These are phyloP conservation scores for Fusarium cicatricum DNA, from an alignment of 2,329 filamentous ascomycete genomes.

Conservation along the genomic window DNA sequence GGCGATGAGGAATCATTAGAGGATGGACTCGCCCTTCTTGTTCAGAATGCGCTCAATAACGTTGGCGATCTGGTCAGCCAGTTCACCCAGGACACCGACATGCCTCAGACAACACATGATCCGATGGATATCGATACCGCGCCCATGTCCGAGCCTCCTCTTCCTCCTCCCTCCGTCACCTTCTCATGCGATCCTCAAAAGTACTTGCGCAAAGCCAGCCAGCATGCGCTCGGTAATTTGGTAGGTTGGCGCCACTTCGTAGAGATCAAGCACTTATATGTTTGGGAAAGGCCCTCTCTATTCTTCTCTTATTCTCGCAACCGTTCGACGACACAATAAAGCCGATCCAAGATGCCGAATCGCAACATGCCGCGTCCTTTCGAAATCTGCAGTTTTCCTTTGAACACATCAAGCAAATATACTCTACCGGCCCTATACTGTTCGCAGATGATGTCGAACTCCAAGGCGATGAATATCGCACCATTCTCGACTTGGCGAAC, in stretches of 20 bases:
- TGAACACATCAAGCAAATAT: slow-evolving; percentile 46
- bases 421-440: slow-evolving; percentile 45
- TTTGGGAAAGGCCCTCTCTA: slow-evolving; percentile 48
- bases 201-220: slow-evolving; percentile 49
- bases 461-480: slow-evolving; percentile 44
- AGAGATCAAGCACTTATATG: slow-evolving; percentile 23
- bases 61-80: slow-evolving; percentile 49
- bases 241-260: slow-evolving; percentile 43
- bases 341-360: slow-evolving; percentile 45
- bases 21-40: slow-evolving; percentile 49
- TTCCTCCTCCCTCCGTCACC: slow-evolving; percentile 40
- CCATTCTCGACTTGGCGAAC: slow-evolving; percentile 57
- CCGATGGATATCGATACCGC: slow-evolving; percentile 48
- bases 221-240: slow-evolving; percentile 52
- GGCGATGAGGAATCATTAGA: slow-evolving; percentile 45
- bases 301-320: slow-evolving; percentile 50
- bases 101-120: slow-evolving; percentile 40
- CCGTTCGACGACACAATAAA: slow-evolving; percentile 49
- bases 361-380: slow-evolving; percentile 47
- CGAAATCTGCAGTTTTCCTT: slow-evolving; percentile 45
- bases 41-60: slow-evolving; percentile 53
- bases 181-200: slow-evolving; percentile 50
- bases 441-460: slow-evolving; percentile 47
- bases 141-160: slow-evolving; percentile 39
- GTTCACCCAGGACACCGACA: slow-evolving; percentile 41